Conservation (phyloP, 73 alveolate genomes). For the Paramecium biaurelia region DNA sequence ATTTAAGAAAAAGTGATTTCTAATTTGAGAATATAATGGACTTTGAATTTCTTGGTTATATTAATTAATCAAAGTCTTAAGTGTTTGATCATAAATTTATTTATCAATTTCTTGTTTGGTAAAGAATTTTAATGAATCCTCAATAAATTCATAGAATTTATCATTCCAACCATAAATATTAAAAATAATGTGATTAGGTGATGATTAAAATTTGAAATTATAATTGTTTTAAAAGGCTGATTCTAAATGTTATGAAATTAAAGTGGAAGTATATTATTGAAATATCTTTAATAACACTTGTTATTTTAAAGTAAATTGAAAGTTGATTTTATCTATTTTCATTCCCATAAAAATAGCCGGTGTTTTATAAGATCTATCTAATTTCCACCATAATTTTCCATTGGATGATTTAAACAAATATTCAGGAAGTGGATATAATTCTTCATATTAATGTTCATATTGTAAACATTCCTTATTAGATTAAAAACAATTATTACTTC, state of each 20-base stretch:
- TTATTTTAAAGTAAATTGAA: neutral
- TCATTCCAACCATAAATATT: conserved; percentile 29
- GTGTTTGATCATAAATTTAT: neutral
- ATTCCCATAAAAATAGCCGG: conserved; percentile 13
- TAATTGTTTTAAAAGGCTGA: neutral
- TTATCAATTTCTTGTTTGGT: neutral
- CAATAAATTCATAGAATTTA: neutral
- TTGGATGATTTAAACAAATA: neutral
- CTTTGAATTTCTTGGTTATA: neutral
- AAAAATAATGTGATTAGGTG: neutral
- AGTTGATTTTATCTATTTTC: neutral
- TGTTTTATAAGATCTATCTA: neutral
- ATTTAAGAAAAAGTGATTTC: neutral
- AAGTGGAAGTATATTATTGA: neutral
- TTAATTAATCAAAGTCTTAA: neutral
- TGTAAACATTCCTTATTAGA: neutral
- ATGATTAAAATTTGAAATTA: neutral
- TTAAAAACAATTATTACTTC: neutral
- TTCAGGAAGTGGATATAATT: neutral
- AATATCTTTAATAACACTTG: neutral
- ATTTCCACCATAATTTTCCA: conserved; percentile 43
- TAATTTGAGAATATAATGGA: neutral
- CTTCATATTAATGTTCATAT: neutral
- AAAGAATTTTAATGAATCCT: neutral
- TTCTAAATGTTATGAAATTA: neutral